Base-by-base conservation (phyloP, 2,329 filamentous ascomycete genomes). In the Aspergillus sp. region DNA sequence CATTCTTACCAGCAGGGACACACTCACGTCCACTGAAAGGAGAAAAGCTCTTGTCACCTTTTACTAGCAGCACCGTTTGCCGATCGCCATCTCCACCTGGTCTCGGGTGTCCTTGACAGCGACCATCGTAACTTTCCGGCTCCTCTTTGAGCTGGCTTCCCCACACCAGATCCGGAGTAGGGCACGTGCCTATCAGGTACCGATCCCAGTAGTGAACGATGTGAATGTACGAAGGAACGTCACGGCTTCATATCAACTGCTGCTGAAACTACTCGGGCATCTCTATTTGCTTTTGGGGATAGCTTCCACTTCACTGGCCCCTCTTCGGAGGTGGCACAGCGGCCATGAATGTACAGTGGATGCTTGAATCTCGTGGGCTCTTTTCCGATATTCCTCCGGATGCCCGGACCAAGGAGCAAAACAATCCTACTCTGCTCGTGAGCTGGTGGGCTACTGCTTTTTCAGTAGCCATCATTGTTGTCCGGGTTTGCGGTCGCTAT, bases 361-460 rank as follows among this genome's bases (percentile, higher is more conserved):
- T 67, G 63, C 60, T 74, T 61, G 68, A 70, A 62, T 66, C 71
- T 66, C 74, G 76, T 59, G 64, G 77, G 38, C 69, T 84, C 25
- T 84, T 83, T 74, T 75, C 79, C 59, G 71, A 72, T 56, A 75
- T 75, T 23, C 82, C 83, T 21, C 86, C 85, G 25, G 77, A 78
- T 59, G 75, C 79, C 61, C 81, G 84, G 66, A 80, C 78, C 48
- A 78, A 78, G 54, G 51, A 75, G 38, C 70, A 84, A 50, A 89
- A 95, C 78, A 96, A 96, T 74, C 92, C 94, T n/a, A 96, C 93
- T 0, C 82, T 99, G 51, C 84, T 99, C 64, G 92, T 96, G 68
- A 96, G 91, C 76, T 98, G 94, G 93, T 98, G 94, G 93, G 92
- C 90, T 64, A 95, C 92, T 30, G 82, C 87, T 13, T 94, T 95